Base-by-base conservation (phyloP, 2,329 filamentous ascomycete genomes). In the Alternaria sp. region DNA sequence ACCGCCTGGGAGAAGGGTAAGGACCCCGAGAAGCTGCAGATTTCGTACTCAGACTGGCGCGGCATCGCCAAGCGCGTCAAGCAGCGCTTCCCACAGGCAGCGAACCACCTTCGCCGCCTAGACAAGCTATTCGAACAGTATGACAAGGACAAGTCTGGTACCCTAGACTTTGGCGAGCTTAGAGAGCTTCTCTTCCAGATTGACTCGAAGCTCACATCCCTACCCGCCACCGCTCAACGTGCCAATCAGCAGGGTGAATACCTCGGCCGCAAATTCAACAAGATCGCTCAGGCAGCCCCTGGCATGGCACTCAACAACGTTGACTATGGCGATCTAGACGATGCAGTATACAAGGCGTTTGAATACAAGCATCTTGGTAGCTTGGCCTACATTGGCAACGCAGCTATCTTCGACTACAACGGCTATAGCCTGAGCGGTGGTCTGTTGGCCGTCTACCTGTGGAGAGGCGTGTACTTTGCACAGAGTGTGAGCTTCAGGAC, bases 211-310 rank as follows among this genome's bases (percentile, higher is more conserved):
- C 87, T 99, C 27, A 99, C 95, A 1, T 96, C 92, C 28, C 85
- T 99, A 2, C 95, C 95, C 0, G 95, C 96, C 2, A 99, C 95
- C 0, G 95, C 96, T 1, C 95, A 99, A 80, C 91, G 95, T 63
- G 95, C 95, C 14, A 93, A 99, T 75, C 95, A 99, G 79, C 95
- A 99, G 80, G 95, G 95, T 28, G 85, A 91, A 66, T 99, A 99
- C 78, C 89, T 99, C 0, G 95, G 91, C 5, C 89, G 91, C 62
- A 99, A 99, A 80, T 90, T 99, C 82, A 97, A 96, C 82, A 94
- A 94, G 80, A 86, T 98, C 69, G 90, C 94, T 0, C 88, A 90
- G 34, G 87, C 91, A 1, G 86, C 91, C 0, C 90, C 92, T 0
- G 94, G 92, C 1, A 83, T 98, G 76, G 81, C 80, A 45, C 85